Conservation (phyloP, 768 basidiomycete species). For the Tulasnella sp. region DNA sequence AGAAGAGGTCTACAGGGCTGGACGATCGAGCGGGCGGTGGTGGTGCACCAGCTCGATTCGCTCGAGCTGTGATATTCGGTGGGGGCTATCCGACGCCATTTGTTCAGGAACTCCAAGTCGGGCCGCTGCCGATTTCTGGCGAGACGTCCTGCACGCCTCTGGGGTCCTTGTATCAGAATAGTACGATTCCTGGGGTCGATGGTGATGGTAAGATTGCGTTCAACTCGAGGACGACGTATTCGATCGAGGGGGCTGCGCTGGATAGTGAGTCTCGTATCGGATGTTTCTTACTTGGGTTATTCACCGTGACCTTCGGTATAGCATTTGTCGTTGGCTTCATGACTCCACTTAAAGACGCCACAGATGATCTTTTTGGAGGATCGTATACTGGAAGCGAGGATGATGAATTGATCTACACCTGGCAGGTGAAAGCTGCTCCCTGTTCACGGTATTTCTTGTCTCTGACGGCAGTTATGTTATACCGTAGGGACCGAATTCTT, state of each 20-base stretch:
- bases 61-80: neutral
- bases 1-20: too few species aligned
- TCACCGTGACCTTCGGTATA: neutral
- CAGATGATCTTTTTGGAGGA: neutral
- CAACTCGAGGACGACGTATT: neutral
- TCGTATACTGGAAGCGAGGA: neutral
- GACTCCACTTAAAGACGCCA: neutral
- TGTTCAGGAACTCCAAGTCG: conserved; percentile 4
- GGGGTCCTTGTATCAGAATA: conserved; percentile 5
- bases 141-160: neutral
- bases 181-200: neutral
- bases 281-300: neutral
- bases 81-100: neutral
- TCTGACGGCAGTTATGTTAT: neutral
- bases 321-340: conserved; percentile 1
- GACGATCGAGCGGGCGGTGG: too few species aligned
- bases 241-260: neutral
- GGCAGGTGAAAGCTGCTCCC: neutral
- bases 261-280: neutral
- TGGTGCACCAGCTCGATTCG: neutral
- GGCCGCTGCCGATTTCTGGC: neutral
- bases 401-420: neutral
- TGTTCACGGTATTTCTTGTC: neutral
- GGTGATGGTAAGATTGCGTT: neutral
- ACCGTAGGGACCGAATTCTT: neutral